Base-by-base conservation (phyloP, 192 early-diverging fungal species). In the Backusella psychrophila region DNA sequence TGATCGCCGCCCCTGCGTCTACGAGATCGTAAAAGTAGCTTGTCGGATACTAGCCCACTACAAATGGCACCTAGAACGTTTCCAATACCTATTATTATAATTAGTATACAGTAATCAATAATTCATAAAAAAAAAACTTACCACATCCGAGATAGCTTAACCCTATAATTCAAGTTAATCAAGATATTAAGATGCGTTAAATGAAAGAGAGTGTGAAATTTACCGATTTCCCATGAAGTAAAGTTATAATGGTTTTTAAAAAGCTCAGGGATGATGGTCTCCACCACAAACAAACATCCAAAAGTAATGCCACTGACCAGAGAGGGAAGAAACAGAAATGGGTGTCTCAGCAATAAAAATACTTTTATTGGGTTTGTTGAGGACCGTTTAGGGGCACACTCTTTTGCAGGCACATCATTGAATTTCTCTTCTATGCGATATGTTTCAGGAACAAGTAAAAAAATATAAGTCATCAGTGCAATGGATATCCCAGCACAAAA, bases 201-300 rank as follows among this genome's bases (percentile, higher is more conserved):
- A 38, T 38, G 6, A 36, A 36, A 36, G 36, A 36, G 31, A 36
- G 36, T 36, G 36, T 38, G 4, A 8, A 33, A 38, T 9, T 35
- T 66, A 80, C 78, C 78, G 68, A 65, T 80, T 39, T 80, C 56
- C 74, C 74, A 80, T 15, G 78, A 35, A 29, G 34, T 66, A 4
- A 82, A 70, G 23, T 44, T 41, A 74, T 78, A 82, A 26, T 77
- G 66, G 33, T 49, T 15, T 19, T 53, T 23, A 33, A 67, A 78
- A 6, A 59, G 19, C 1, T 33, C 56, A 41, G 81, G 81, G 38
- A 82, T 82, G 21, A 82, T 72, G 15, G 81, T 82, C 66, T 78
- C 77, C 4, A 82, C 79, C 66, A 83, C 78, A 44, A 85, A 87
- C 86, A 87, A 85, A n/a, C 78, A 74, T 41, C 82, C 82, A 77